Evolutionary conservation across 2,329 filamentous ascomycete species (phyloP), one percentile per base, ranked within the genome.

Genomic region (Botrytis aclada): DNA sequence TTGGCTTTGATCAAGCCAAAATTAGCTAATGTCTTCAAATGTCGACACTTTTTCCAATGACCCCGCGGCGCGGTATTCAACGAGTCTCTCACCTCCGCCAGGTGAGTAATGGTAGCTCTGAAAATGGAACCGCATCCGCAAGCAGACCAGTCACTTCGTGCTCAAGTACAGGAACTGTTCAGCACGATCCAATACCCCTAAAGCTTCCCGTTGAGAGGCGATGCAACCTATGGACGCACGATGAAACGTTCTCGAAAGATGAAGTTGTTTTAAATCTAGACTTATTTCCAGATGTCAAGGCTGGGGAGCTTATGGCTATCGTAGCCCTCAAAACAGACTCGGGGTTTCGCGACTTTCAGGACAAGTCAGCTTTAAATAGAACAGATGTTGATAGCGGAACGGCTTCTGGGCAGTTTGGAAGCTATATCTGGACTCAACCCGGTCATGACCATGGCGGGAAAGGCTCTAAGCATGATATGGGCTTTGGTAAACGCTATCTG

Each of bases 231-330:
- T 82, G 80, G 80, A 77, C 80, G n/a, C 80, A 82, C 56, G 80
- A 95, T 80, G 93, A 97, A 76, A 89, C 88, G 60, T 92, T 94
- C 78, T 90, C 91, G 14, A 88, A 87, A 73, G 93, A 97, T 78
- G 93, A 95, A 77, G 90, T 96, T 62, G 85, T 96, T 34, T 86
- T 97, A 79, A 96, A 95, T 80, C 86, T 91, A 73, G 90, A 93
- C 72, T 86, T 90, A 25, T 88, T 95, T 74, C 88, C 89, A 70
- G 87, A 88, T 72, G 85, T 93, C 75, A 87, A 87, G 72, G 84
- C 89, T 0, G 93, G 92, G 39, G 88, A 88, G 75, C 84, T 97
- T 72, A 89, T 96, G 82, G 91, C 93, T 77, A 90, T 97, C 72
- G 85, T 91, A 34, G 86, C 90, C 9, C 80, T 90, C 67, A 88